phyloP scores from a whole-genome alignment of 83 land plant species.

The Diphasiastrum complanatum region DNA sequence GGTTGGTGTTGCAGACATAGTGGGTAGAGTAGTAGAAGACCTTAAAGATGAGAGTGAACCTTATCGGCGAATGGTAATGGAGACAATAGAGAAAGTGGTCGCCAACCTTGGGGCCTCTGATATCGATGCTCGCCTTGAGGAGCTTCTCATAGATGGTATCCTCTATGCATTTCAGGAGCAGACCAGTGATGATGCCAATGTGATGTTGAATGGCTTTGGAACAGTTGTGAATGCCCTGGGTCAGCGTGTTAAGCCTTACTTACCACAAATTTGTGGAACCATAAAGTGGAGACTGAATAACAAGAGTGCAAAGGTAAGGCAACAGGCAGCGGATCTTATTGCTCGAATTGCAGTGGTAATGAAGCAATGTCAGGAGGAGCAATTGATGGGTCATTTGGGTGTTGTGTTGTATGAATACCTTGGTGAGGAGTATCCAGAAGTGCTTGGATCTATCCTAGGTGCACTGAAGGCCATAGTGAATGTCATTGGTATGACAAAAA shows the following conservation, averaged over 20 bases:
- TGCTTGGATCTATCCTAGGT: slow-evolving; percentile 80
- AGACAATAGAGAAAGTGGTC: slow-evolving; percentile 95
- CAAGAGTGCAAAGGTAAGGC: slow-evolving; percentile 97
- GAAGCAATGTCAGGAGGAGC: slow-evolving; percentile 94
- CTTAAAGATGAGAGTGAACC: slow-evolving; percentile 98
- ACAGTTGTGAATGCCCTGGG: slow-evolving; percentile 93
- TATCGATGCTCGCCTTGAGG: slow-evolving; percentile 91
- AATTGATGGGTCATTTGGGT: slow-evolving; percentile 93
- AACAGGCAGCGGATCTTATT: slow-evolving; percentile 93
- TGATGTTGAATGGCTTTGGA: slow-evolving; percentile 98
- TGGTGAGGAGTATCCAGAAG: slow-evolving; percentile 96
- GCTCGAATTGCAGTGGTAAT: slow-evolving; percentile 88
- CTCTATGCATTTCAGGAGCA: slow-evolving; percentile 98
- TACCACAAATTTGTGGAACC: slow-evolving; percentile 98
- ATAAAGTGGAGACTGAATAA: slow-evolving; percentile 95
- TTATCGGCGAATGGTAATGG: slow-evolving; percentile 95
- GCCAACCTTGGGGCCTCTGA: slow-evolving; percentile 92
- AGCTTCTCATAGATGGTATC: slow-evolving; percentile 90
- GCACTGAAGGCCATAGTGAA: slow-evolving; percentile 90
- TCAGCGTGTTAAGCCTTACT: slow-evolving; percentile 85
- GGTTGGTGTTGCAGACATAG: slow-evolving; percentile 93
- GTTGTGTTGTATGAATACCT: slow-evolving; percentile 86
- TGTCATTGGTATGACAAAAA: slow-evolving; percentile 93
- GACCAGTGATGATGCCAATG: slow-evolving; percentile 99
- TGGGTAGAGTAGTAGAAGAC: slow-evolving; percentile 91